Conservation (phyloP, 2,329 filamentous ascomycete genomes). For the Didymella arachidicola region DNA sequence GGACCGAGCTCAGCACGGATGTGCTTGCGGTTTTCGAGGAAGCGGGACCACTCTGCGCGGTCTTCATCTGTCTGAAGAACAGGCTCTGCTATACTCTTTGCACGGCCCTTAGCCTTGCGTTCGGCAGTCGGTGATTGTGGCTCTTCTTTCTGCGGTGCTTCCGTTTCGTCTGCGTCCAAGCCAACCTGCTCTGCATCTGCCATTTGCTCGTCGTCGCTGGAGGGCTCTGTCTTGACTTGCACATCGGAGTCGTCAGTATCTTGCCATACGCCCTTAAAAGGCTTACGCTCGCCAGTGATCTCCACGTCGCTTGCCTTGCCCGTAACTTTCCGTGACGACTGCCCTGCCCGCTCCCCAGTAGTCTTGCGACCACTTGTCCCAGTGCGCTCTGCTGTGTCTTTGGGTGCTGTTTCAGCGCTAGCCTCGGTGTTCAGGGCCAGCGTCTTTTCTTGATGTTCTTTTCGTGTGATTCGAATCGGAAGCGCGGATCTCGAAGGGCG, state of each 20-base stretch:
- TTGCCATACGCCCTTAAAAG: constrained; percentile 56
- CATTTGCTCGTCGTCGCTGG: constrained; percentile 55
- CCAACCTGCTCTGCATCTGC: constrained; percentile 42
- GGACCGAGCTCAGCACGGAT: constrained; percentile 58
- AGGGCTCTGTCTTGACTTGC: constrained; percentile 62
- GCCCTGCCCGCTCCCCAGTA: constrained; percentile 27
- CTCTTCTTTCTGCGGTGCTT: constrained; percentile 34
- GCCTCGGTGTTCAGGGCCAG: constrained; percentile 63
- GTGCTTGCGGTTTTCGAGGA: constrained; percentile 56
- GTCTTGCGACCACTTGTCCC: constrained; percentile 42
- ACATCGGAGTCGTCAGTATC: constrained; percentile 50
- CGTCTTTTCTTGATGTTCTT: constrained; percentile 63
- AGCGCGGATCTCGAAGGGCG: constrained; percentile 36
- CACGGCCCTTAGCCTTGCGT: constrained; percentile 35
- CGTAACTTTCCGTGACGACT: constrained; percentile 45
- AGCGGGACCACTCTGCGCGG: constrained; percentile 58
- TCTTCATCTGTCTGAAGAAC: constrained; percentile 63
- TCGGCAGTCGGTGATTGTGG: constrained; percentile 46
- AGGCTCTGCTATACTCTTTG: constrained; percentile 44
- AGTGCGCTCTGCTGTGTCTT: constrained; percentile 46
- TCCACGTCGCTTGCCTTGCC: constrained; percentile 55
- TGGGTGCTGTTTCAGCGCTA: constrained; percentile 55
- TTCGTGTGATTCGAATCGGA: constrained; percentile 64
- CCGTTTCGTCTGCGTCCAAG: constrained; percentile 21
- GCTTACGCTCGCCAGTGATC: constrained; percentile 52